phyloP scores from a whole-genome alignment of 257 asterid genomes.

The Paulownia fortunei region DNA sequence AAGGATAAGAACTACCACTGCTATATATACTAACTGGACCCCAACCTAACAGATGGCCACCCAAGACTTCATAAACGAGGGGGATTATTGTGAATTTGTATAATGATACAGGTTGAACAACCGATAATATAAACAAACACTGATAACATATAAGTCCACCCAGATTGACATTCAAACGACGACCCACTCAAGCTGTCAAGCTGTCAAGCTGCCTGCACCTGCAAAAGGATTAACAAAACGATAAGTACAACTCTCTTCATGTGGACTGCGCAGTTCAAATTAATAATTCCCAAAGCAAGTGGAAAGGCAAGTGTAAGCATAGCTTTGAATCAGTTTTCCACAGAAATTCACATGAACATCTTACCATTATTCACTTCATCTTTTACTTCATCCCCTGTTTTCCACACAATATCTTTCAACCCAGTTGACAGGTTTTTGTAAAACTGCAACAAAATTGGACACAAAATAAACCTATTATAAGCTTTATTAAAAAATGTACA shows the following conservation, averaged over 20 bases:
- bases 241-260: background rate
- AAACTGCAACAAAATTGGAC: conserved; percentile 51
- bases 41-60: background rate
- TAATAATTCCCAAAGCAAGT: background rate
- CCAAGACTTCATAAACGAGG: background rate
- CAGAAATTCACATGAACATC: background rate
- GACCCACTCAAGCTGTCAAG: conserved; percentile 9
- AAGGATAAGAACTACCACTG: background rate
- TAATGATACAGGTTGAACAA: background rate
- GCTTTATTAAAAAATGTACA: background rate
- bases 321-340: too few species aligned
- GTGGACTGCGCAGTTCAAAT: background rate
- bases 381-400: conserved; percentile 61
- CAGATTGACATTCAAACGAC: background rate
- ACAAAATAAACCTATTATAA: background rate
- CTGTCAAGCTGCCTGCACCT: conserved; percentile 16
- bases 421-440: conserved; percentile 88
- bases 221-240: conserved; percentile 13
- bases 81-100: background rate
- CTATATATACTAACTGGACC: background rate
- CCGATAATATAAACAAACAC: background rate
- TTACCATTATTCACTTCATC: conserved; percentile 54
- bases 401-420: conserved; percentile 94
- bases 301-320: too few species aligned
- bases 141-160: background rate